Evolutionary conservation across 345 rosid genomes (phyloP).

Genomic region (Brassica rapa): DNA sequence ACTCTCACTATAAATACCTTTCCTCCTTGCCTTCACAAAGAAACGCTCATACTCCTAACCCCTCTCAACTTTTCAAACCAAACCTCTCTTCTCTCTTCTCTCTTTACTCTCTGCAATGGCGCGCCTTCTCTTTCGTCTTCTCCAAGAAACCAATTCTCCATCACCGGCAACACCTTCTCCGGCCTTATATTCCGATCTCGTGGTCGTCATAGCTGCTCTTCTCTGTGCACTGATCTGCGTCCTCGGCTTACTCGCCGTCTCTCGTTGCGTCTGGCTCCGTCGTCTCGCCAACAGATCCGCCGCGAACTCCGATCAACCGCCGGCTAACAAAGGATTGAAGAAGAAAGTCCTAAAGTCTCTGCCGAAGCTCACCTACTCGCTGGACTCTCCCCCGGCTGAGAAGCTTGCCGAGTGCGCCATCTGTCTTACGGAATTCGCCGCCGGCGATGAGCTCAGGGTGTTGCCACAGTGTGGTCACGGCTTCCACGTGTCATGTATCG

Average conservation of each 20-base stretch:
- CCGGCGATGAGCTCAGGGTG: conserved; percentile 80
- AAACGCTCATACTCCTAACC: conserved; percentile 33
- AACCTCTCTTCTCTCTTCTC: not conserved
- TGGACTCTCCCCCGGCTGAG: conserved; percentile 45
- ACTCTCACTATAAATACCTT: conserved; percentile 17
- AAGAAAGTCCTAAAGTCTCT: conserved; percentile 79
- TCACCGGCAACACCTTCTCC: conserved; percentile 37
- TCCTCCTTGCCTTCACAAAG: conserved; percentile 18
- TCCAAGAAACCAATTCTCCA: conserved; percentile 27
- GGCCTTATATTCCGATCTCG: conserved; percentile 62
- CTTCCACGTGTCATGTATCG: conserved; percentile 85
- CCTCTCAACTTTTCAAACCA: conserved; percentile 24
- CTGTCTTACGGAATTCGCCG: conserved; percentile 66
- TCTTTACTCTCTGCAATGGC: conserved; percentile 53
- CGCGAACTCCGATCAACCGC: conserved; percentile 20
- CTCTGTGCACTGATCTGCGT: conserved; percentile 86
- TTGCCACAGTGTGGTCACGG: conserved; percentile 90
- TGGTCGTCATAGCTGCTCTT: conserved; percentile 80
- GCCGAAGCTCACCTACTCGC: conserved; percentile 61
- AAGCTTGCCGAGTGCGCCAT: conserved; percentile 74
- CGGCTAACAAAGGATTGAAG: conserved; percentile 77
- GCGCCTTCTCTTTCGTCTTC: conserved; percentile 59
- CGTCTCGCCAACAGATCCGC: conserved; percentile 48
- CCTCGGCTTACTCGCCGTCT: conserved; percentile 79
- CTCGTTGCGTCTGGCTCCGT: conserved; percentile 93